Conservation (phyloP, 495 filamentous ascomycete species). For the Rhypophila decipiens region DNA sequence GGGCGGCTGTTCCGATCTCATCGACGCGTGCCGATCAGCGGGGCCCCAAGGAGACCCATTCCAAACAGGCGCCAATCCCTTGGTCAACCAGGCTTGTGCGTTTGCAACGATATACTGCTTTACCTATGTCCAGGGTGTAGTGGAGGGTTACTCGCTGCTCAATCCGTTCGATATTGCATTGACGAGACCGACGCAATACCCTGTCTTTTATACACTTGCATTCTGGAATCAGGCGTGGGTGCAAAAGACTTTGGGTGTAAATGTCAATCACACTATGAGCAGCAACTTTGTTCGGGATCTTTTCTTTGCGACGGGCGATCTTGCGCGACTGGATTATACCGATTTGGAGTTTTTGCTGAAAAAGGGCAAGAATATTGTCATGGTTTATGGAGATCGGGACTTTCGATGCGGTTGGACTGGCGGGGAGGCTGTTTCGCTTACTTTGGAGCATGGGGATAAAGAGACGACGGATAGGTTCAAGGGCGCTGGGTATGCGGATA, state of each 20-base stretch:
- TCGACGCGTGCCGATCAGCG: slow-evolving; percentile 38
- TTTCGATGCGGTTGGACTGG: slow-evolving; percentile 55
- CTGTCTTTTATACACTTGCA: slow-evolving; percentile 50
- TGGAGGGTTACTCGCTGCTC: not conserved
- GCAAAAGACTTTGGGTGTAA: slow-evolving; percentile 54
- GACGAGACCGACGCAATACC: slow-evolving; percentile 52
- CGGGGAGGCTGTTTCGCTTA: slow-evolving; percentile 51
- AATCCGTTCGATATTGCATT: slow-evolving; percentile 51
- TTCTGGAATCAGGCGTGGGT: slow-evolving; percentile 55
- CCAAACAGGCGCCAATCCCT: not conserved
- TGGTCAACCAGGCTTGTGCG: slow-evolving; percentile 3
- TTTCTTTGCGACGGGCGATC: slow-evolving; percentile 35
- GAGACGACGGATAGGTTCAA: slow-evolving; percentile 26
- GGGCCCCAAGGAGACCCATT: not conserved
- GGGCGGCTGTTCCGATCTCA: slow-evolving; percentile 34
- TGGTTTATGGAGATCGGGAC: slow-evolving; percentile 56
- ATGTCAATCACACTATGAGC: slow-evolving; percentile 56
- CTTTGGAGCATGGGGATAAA: slow-evolving; percentile 43
- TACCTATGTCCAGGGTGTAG: not conserved
- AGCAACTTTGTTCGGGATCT: slow-evolving; percentile 25
- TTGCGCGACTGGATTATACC: slow-evolving; percentile 36
- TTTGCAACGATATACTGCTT: not conserved
- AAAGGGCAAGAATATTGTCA: slow-evolving; percentile 50
- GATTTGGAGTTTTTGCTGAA: slow-evolving; percentile 48
- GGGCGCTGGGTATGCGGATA: slow-evolving; percentile 43